phyloP scores from a whole-genome alignment of 768 basidiomycete species.

The Leucogyrophana mollusca region DNA sequence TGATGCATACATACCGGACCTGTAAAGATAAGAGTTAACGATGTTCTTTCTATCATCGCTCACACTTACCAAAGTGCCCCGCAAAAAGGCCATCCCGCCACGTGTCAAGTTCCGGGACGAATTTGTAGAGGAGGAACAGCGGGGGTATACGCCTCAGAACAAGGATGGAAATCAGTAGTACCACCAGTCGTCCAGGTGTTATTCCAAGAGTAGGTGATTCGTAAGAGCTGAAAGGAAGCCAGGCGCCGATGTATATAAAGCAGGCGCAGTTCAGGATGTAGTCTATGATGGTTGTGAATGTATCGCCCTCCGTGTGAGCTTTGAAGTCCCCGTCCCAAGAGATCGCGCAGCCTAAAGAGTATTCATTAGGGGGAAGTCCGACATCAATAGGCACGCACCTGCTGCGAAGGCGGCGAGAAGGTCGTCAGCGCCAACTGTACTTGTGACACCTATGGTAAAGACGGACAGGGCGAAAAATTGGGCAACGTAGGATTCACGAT shows the following conservation, averaged over 20 bases:
- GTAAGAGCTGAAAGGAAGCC: constrained; percentile 69
- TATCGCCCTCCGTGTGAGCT: constrained; percentile 74
- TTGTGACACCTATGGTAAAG: constrained; percentile 74
- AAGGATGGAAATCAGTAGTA: constrained; percentile 68
- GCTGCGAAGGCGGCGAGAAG: constrained; percentile 87
- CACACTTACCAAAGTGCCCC: constrained; percentile 78
- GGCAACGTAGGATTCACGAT: constrained; percentile 83
- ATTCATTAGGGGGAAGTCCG: neutral
- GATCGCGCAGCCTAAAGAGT: constrained; percentile 71
- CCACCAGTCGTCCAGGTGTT: constrained; percentile 65
- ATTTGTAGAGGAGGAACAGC: constrained; percentile 73
- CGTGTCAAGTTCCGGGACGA: constrained; percentile 82
- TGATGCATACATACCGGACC: constrained; percentile 48
- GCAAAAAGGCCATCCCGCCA: constrained; percentile 89
- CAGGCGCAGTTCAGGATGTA: constrained; percentile 79
- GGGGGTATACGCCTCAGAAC: constrained; percentile 78
- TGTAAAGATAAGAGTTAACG: constrained; percentile 15
- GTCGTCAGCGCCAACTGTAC: constrained; percentile 82
- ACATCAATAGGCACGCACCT: constrained; percentile 39
- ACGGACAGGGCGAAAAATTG: constrained; percentile 76
- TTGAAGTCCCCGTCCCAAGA: constrained; percentile 91
- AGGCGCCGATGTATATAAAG: constrained; percentile 87
- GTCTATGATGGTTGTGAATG: constrained; percentile 89
- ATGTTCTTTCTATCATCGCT: neutral
- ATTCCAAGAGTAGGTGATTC: constrained; percentile 57